phyloP scores from a whole-genome alignment of 495 filamentous ascomycete genomes.

The Cercophora sp. region DNA sequence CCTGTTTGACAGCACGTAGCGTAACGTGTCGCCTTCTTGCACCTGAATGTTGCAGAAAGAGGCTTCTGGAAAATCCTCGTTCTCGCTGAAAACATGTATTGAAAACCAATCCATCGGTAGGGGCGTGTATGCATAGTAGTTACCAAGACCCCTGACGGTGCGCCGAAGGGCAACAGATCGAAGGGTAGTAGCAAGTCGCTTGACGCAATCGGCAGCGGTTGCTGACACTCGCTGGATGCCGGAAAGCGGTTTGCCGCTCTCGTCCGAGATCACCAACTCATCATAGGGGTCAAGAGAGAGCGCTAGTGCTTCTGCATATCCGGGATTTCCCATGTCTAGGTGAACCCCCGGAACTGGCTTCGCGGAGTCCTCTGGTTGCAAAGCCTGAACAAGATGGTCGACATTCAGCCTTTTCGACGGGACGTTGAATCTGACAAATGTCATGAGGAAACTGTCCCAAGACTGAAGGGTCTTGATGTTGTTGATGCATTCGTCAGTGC shows the following conservation, averaged over 20 bases:
- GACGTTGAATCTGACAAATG: neutral
- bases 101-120: conserved; percentile 17
- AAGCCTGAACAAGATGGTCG: neutral
- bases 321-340: neutral
- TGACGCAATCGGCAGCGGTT: neutral
- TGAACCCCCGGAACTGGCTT: neutral
- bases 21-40: conserved; percentile 5
- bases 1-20: conserved; percentile 11
- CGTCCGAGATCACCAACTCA: neutral
- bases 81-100: conserved; percentile 15
- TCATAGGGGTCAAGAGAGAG: neutral
- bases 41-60: neutral
- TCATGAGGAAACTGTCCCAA: conserved; percentile 1
- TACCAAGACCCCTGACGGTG: conserved; percentile 1
- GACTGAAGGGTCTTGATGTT: conserved; percentile 1
- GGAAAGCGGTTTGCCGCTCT: neutral
- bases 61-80: neutral
- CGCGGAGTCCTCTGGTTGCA: neutral
- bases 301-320: neutral
- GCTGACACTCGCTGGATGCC: neutral
- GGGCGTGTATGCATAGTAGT: conserved; percentile 10
- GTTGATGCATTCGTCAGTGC: neutral
- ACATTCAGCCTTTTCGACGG: neutral
- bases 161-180: neutral
- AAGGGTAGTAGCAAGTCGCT: neutral